Evolutionary conservation across 139 green algal species (phyloP), one percentile per base, ranked within the genome.

Genomic region (Ulvella scutata): DNA sequence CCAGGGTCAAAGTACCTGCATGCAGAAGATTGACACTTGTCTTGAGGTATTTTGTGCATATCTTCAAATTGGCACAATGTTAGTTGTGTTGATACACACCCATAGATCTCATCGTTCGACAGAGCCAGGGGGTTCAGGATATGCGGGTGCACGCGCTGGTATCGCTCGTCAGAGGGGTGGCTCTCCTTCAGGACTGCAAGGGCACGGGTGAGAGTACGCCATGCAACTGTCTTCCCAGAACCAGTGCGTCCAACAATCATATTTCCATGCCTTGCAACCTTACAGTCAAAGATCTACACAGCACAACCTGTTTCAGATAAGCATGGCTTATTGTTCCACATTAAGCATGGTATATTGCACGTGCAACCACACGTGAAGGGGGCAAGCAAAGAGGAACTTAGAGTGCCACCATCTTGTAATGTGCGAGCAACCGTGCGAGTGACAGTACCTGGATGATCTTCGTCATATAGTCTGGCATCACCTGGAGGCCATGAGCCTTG

Each of bases 201-300:
- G 20, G 88, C 83, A 3, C 83, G 74, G 74, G 84, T 79, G 59
- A 96, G 82, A 37, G 79, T 86, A 81, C 90, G 88, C 90, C 90
- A 95, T 3, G 90, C 91, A 67, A 84, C 82, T 23, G 75, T 85
- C 80, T 96, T 96, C 76, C 91, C 91, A 29, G 84, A 79, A 75
- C 90, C 90, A 28, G 91, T 94, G 74, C 88, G 88, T 38, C 89
- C 91, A 33, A 96, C 91, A 44, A 96, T 89, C 91, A 96, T 96
- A 82, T 95, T 95, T 75, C 91, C 91, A 82, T 96, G 91, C 6
- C 91, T 82, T 17, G 90, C 88, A 4, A 92, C 86, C 82, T 95
- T 96, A 83, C 90, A 95, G 80, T 96, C 89, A 79, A 91, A 94
- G 38, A 96, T 88, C 85, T 96, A 87, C 51, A 29, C 10, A 29